Base-by-base conservation (phyloP, 768 basidiomycete species). In the Krasilnikovozyma curviuscula region DNA sequence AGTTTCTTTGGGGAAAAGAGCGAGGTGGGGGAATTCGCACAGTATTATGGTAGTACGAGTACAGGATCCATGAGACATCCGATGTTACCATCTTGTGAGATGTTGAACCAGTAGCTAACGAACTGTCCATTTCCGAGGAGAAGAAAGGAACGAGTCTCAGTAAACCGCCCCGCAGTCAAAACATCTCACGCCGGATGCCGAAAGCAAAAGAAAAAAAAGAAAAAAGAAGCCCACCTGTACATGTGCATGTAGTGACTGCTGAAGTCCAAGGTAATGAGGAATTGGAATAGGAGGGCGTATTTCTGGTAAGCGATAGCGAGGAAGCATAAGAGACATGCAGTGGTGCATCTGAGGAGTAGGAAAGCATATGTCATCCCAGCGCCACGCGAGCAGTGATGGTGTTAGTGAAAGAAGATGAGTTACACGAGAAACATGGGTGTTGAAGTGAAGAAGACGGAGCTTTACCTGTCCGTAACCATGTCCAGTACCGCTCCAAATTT, bases 391-490 rank as follows among this genome's bases (percentile, higher is more conserved):
- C n/a, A n/a, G n/a, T n/a, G n/a, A n/a, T n/a, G n/a, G n/a, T n/a
- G n/a, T n/a, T n/a, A n/a, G n/a, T n/a, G n/a, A 21, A 23, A 40
- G 10, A 40, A 23, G 39, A 40, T 40, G 12, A 12, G 39, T 12
- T 23, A 40, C 12, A 40, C 19, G 10, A 7, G 25, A 14, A 37
- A n/a, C 39, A 29, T 49, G 27, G 45, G n/a, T 13, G 9, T 18
- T 52, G 51, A 30, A 45, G 28, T 46, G 40, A 8, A 19, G 7
- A 46, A 23, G 13, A 48, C 19, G 13, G 39, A n/a, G n/a, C n/a
- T n/a, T n/a, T n/a, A 91, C 88, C 91, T 70, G 65, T 98, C 93
- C 6, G 93, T 97, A 34, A 98, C 91, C 93, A 98, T 98, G 66
- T 98, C 93, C 58, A 98, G 67, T 37, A 97, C 91, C 3, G 86